Base-by-base conservation (phyloP, 2,329 filamentous ascomycete genomes). In the Simplicillium sp. region DNA sequence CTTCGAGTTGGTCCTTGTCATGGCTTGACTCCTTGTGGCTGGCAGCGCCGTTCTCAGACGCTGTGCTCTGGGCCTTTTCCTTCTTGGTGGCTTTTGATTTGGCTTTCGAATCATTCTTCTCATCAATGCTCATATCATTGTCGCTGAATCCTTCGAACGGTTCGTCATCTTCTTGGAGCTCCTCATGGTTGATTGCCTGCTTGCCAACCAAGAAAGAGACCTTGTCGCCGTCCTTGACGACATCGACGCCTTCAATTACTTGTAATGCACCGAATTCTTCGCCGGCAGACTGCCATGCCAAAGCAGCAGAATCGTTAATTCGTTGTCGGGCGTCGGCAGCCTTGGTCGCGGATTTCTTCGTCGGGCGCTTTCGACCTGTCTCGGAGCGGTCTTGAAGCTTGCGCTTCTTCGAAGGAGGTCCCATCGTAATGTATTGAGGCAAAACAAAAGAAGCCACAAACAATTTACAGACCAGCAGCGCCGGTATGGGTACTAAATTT, bases 221-320 rank as follows among this genome's bases (percentile, higher is more conserved):
- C 6, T 65, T 70, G 39, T 70, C 64, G 7, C 78, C 79, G 25
- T 82, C 71, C 46, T 73, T 77, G 34, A 94, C 68, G n/a, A 98
- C 72, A 25, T 95, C 85, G 2, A 98, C 86, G 39, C 86, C 87
- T 13, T 94, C 86, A 36, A 97, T 82, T 54, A 97, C 89, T 54
- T 98, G 88, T 2, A 98, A 66, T 0, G 86, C 88, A 52, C 82
- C 94, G 59, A 98, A 96, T 0, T 92, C 92, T 48, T 94, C 88
- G n/a, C 86, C 86, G 63, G 96, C 87, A 36, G 90, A 80, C 50
- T 73, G 67, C 78, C 78, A 82, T 57, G 64, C 58, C 34, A 82
- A 60, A 2, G 70, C 61, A 46, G 70, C 60, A 25, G 68, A 60
- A 34, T 66, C 62, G 16, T 75, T 62, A 2, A 65, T 54, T 32